Evolutionary conservation across 371 early-diverging fungal species (phyloP), one percentile per base, ranked within the genome.

Genomic region (Mortierella polycephala): DNA sequence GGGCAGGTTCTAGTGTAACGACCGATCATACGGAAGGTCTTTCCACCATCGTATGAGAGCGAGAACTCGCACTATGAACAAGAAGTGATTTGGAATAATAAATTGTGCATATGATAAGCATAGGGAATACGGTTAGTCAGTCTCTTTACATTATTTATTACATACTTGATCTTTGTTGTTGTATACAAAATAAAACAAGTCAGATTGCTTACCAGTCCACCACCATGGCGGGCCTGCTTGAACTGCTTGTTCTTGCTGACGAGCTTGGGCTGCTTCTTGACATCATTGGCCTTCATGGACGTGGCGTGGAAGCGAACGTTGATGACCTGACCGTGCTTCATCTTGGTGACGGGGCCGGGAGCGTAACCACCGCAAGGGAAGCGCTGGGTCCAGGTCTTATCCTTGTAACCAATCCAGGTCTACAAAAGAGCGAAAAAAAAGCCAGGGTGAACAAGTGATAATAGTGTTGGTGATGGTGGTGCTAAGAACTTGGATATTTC

Each of bases 31-130:
- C 85, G 87, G 70, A 87, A 91, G n/a, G 85, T 84, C 30, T 82
- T 79, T 47, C 87, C 92, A 42, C 82, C 83, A 64, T 93, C 90
- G 45, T 89, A 89, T 20, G 88, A 88, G 30, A 93, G 70, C 2
- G 92, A 82, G 73, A 92, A 92, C 81, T 91, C 88, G 72, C 93
- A 92, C 70, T 89, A 84, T n/a, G 20, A 23, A 12, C 8, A 37
- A 21, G 30, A 18, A 40, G 54, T 10, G 41, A 45, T 16, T 37
- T 41, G 44, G 42, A 30, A n/a, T n/a, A 10, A 64, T 40, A 23
- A 53, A 44, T 14, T 37, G 58, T 45, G 45, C 9, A 14, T 47
- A 47, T 14, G 47, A 47, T 47, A n/a, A n/a, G 47, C 47, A n/a
- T n/a, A n/a, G n/a, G n/a, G n/a, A n/a, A n/a, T n/a, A n/a, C n/a